Evolutionary conservation across 176 grass and related monocot genomes (phyloP).

Genomic region (Triticum timopheevii): DNA sequence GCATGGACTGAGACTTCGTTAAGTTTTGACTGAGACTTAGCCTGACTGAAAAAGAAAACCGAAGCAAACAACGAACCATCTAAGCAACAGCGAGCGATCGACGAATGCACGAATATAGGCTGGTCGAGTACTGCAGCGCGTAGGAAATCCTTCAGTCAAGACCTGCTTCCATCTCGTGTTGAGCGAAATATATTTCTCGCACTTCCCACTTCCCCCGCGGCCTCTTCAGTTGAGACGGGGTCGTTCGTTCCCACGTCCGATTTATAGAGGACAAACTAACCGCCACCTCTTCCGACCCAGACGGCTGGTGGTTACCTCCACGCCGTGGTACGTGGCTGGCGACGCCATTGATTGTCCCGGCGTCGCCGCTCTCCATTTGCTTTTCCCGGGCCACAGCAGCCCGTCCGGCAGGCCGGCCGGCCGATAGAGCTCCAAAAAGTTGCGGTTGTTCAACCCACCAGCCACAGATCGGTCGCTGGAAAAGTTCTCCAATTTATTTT

Average conservation of each 20-base stretch:
- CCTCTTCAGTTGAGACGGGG: not conserved
- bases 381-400: not conserved
- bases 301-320: not conserved
- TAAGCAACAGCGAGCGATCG: too few relatives aligned
- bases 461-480: not conserved
- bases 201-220: too few relatives aligned
- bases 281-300: not conserved
- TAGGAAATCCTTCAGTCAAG: too few relatives aligned
- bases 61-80: too few relatives aligned
- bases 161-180: not conserved
- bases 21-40: too few relatives aligned
- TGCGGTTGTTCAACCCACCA: slow-evolving; percentile 22
- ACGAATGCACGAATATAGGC: too few relatives aligned
- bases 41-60: too few relatives aligned
- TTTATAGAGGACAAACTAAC: too few relatives aligned
- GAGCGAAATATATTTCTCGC: too few relatives aligned
- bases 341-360: not conserved
- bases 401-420: not conserved
- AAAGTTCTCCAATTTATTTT: slow-evolving; percentile 19
- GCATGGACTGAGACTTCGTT: too few relatives aligned
- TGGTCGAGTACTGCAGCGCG: too few relatives aligned
- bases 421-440: not conserved
- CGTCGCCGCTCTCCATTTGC: not conserved
- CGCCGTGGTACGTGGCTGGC: not conserved
- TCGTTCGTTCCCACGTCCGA: not conserved